A percentile compares a stretch with the other conserved stretches of the same genome.
These are phyloP conservation scores for Ophiognomonia clavigignenti-juglandacearum DNA, from an alignment of 2,329 filamentous ascomycete genomes.

Conservation along the genomic window DNA sequence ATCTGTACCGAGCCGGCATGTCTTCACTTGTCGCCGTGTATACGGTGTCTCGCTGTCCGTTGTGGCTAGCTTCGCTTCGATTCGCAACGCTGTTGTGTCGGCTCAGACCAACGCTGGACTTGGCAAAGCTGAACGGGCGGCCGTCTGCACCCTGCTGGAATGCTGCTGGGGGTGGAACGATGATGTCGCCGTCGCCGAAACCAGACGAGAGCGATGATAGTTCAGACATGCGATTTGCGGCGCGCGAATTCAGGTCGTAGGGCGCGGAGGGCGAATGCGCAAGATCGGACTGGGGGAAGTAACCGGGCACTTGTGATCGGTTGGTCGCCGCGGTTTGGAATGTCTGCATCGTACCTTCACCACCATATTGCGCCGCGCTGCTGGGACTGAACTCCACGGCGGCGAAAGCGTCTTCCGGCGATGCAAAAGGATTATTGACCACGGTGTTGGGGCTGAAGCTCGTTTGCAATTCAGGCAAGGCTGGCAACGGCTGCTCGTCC, in stretches of 20 bases:
- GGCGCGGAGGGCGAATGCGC: constrained; percentile 31
- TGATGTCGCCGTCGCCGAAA: constrained; percentile 58
- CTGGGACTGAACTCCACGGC: constrained; percentile 18
- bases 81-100: constrained; percentile 22
- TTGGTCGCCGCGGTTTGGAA: constrained; percentile 24
- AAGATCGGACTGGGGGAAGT: constrained; percentile 35
- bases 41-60: constrained; percentile 41
- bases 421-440: constrained; percentile 16
- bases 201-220: constrained; percentile 60
- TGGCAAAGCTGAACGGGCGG: neutral
- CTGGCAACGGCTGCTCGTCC: constrained; percentile 1
- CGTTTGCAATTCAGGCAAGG: constrained; percentile 3
- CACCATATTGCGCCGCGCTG: constrained; percentile 22
- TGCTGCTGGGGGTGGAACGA: constrained; percentile 33
- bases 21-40: constrained; percentile 52
- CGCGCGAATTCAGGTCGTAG: constrained; percentile 29
- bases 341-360: constrained; percentile 14
- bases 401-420: constrained; percentile 22
- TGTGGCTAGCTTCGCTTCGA: constrained; percentile 29
- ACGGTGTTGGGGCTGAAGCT: constrained; percentile 4
- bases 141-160: constrained; percentile 12
- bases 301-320: constrained; percentile 31
- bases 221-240: constrained; percentile 40
- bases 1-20: constrained; percentile 49
- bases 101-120: constrained; percentile 7